A percentile compares a stretch with the other conserved stretches of the same genome.
These are phyloP conservation scores for Jamesozyma piceae DNA, from an alignment of 805 yeast genomes.

Conservation along the genomic window DNA sequence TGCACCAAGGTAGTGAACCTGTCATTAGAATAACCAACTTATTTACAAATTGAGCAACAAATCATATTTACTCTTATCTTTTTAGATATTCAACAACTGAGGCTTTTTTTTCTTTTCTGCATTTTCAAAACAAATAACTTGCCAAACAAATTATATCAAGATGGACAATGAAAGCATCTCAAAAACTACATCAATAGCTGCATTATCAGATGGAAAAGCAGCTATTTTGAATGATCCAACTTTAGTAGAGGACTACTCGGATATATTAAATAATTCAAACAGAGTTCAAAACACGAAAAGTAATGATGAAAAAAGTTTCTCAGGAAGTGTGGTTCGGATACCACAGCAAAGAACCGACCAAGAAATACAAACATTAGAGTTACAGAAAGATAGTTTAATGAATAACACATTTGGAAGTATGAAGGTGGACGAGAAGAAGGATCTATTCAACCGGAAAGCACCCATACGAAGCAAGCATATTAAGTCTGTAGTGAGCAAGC, in stretches of 20 bases:
- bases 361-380: not conserved
- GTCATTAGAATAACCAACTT: too few relatives aligned
- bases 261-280: constrained; percentile 8
- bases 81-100: too few relatives aligned
- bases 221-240: constrained; percentile 23
- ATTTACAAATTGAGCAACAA: too few relatives aligned
- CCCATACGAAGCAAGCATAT: not conserved
- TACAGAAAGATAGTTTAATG: constrained; percentile 3
- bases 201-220: constrained; percentile 1
- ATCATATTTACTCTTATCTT: too few relatives aligned
- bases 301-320: constrained; percentile 16
- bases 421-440: not conserved
- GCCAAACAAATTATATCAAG: too few relatives aligned
- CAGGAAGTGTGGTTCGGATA: constrained; percentile 26
- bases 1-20: too few relatives aligned
- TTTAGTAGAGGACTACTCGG: constrained; percentile 26
- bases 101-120: too few relatives aligned
- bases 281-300: not conserved
- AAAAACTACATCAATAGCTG: constrained; percentile 7
- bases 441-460: not conserved
- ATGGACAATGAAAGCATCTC: constrained; percentile 3
- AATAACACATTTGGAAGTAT: constrained; percentile 8
- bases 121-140: too few relatives aligned
- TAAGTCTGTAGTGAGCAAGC: not conserved
- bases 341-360: constrained; percentile 6